Evolutionary conservation across 768 basidiomycete genomes (phyloP).

Genomic region (Collybiopsis confluens): DNA sequence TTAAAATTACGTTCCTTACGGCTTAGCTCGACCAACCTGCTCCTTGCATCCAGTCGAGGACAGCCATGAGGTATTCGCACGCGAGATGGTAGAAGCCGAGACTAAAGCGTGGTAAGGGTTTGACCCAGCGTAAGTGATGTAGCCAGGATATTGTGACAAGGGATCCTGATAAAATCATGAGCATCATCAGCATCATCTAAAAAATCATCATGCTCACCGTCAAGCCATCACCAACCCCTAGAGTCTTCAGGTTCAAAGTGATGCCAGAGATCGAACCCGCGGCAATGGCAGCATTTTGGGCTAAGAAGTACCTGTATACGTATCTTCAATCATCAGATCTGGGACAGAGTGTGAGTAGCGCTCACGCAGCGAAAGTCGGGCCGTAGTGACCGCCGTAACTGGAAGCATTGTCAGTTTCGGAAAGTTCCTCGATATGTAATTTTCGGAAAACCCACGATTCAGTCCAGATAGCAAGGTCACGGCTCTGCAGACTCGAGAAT

Average conservation of each 20-base stretch:
- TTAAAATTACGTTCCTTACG: slow-evolving; percentile 14
- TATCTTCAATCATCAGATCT: not conserved
- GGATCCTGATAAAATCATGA: slow-evolving; percentile 26
- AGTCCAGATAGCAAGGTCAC: slow-evolving; percentile 38
- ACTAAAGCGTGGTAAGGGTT: slow-evolving; percentile 59
- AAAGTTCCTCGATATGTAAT: not conserved
- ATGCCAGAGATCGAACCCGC: slow-evolving; percentile 40
- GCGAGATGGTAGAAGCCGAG: slow-evolving; percentile 31
- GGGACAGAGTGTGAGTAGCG: not conserved
- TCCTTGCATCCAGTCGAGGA: slow-evolving; percentile 43
- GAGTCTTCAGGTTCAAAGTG: slow-evolving; percentile 52
- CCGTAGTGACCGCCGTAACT: slow-evolving; percentile 74
- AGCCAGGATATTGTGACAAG: slow-evolving; percentile 53
- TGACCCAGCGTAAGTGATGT: slow-evolving; percentile 47
- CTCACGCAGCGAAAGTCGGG: slow-evolving; percentile 57
- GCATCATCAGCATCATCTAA: slow-evolving; percentile 17
- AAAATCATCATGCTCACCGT: slow-evolving; percentile 34
- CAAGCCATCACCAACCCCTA: slow-evolving; percentile 62
- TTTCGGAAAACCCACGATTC: slow-evolving; percentile 22
- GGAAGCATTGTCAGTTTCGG: slow-evolving; percentile 11
- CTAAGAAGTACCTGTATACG: slow-evolving; percentile 42
- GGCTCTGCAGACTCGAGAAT: slow-evolving; percentile 28
- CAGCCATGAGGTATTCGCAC: slow-evolving; percentile 41
- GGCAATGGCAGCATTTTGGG: slow-evolving; percentile 55
- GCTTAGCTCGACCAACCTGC: slow-evolving; percentile 27